These are phyloP conservation scores for Rhynchospora tenuis DNA, from an alignment of 176 grass and related monocot species.

Conservation along the genomic window DNA sequence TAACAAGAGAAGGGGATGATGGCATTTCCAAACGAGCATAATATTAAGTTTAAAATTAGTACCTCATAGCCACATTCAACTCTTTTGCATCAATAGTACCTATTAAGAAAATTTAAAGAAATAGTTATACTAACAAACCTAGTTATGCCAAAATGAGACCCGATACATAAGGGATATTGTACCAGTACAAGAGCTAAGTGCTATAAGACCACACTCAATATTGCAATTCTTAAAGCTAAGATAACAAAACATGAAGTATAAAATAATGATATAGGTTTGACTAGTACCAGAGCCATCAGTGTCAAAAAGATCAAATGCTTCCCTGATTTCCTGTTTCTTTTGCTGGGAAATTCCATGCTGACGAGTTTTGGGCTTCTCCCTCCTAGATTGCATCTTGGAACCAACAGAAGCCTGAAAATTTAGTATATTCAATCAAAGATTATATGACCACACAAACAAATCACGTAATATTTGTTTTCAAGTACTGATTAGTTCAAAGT, in stretches of 20 bases:
- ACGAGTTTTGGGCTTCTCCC: slow-evolving; percentile 48
- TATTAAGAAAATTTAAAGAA: slow-evolving; percentile 19
- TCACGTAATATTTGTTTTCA: not conserved
- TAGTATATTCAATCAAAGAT: not conserved
- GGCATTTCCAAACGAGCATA: not conserved
- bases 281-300: slow-evolving; percentile 73
- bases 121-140: not conserved
- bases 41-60: slow-evolving; percentile 1
- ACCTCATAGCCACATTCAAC: slow-evolving; percentile 96
- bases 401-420: slow-evolving; percentile 32
- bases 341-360: slow-evolving; percentile 52
- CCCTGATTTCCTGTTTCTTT: slow-evolving; percentile 84
- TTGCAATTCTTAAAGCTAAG: not conserved
- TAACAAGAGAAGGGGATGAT: not conserved
- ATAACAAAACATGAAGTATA: not conserved
- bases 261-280: not conserved
- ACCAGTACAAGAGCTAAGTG: not conserved
- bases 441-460: not conserved
- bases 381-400: slow-evolving; percentile 42
- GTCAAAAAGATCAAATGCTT: slow-evolving; percentile 88
- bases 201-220: not conserved
- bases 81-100: slow-evolving; percentile 89
- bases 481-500: not conserved
- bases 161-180: not conserved
- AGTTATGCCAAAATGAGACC: not conserved